A percentile compares a stretch with the other conserved stretches of the same genome.
phyloP scores from a whole-genome alignment of 805 yeast species.

The Saccharomyces paradoxus region DNA sequence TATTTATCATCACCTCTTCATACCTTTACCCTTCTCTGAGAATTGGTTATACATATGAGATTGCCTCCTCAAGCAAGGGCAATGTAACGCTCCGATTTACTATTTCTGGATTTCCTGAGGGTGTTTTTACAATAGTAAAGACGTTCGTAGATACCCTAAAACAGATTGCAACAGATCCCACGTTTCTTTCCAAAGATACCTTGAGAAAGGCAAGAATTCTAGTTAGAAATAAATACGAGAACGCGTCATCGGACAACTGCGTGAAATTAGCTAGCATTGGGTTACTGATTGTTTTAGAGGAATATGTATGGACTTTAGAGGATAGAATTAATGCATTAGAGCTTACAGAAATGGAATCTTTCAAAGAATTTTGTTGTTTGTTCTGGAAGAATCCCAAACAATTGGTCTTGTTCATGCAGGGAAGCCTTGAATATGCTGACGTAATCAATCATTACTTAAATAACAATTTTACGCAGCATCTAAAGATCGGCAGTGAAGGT shows the following conservation, averaged over 20 bases:
- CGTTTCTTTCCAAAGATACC: constrained; percentile 24
- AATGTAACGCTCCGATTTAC: constrained; percentile 46
- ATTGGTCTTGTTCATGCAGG: constrained; percentile 42
- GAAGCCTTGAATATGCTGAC: constrained; percentile 34
- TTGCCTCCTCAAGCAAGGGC: constrained; percentile 48
- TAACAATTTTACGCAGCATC: constrained; percentile 24
- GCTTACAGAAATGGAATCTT: constrained; percentile 33
- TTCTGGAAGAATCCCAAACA: constrained; percentile 29
- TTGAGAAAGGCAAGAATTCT: constrained; percentile 42
- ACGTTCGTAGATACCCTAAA: constrained; percentile 30
- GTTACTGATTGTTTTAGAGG: constrained; percentile 45
- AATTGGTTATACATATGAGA: constrained; percentile 50
- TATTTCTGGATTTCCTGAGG: constrained; percentile 43
- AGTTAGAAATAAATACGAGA: constrained; percentile 41
- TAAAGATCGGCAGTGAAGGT: constrained; percentile 4
- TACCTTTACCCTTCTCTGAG: constrained; percentile 45
- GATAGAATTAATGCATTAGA: constrained; percentile 52
- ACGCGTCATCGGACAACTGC: constrained; percentile 38
- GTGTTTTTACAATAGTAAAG: constrained; percentile 31
- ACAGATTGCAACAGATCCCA: constrained; percentile 11
- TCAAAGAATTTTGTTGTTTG: constrained; percentile 25
- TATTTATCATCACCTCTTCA: constrained; percentile 35
- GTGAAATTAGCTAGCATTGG: constrained; percentile 44
- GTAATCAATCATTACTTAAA: constrained; percentile 21
- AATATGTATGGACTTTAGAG: constrained; percentile 45